phyloP scores from a whole-genome alignment of 352 stramenopile genomes.

The Phytophthora foliorum region DNA sequence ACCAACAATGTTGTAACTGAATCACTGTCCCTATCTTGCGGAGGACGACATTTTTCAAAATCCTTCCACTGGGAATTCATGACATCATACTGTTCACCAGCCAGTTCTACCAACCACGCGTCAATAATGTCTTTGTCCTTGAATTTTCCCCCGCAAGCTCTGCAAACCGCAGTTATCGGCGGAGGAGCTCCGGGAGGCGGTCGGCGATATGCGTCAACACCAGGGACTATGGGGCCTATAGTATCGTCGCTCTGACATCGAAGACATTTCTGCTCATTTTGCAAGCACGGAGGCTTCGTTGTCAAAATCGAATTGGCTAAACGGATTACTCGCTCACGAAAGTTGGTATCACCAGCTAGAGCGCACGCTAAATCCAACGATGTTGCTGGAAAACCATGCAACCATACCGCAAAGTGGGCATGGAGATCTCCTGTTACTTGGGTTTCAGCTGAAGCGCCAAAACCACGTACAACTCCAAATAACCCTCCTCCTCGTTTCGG shows the following conservation, averaged over 20 bases:
- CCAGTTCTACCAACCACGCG: not conserved
- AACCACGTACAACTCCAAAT: slow-evolving; percentile 39
- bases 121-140: slow-evolving; percentile 18
- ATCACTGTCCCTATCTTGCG: not conserved
- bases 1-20: not conserved
- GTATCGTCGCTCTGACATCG: not conserved
- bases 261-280: not conserved
- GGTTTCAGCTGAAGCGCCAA: slow-evolving; percentile 31
- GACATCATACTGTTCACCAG: not conserved
- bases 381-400: slow-evolving; percentile 30
- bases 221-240: not conserved
- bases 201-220: slow-evolving; percentile 12
- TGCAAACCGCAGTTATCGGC: not conserved
- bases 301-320: not conserved
- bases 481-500: slow-evolving; percentile 22
- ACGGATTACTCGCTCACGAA: not conserved
- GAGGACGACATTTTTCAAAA: slow-evolving; percentile 11
- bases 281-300: not conserved
- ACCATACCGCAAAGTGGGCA: slow-evolving; percentile 33
- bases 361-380: not conserved
- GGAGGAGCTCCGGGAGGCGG: not conserved
- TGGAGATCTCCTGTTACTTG: slow-evolving; percentile 35
- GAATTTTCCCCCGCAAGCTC: not conserved
- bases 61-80: not conserved
- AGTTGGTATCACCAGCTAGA: not conserved